phyloP scores from a whole-genome alignment of 1,284 basidiomycete species.

The Cronartium quercuum region DNA sequence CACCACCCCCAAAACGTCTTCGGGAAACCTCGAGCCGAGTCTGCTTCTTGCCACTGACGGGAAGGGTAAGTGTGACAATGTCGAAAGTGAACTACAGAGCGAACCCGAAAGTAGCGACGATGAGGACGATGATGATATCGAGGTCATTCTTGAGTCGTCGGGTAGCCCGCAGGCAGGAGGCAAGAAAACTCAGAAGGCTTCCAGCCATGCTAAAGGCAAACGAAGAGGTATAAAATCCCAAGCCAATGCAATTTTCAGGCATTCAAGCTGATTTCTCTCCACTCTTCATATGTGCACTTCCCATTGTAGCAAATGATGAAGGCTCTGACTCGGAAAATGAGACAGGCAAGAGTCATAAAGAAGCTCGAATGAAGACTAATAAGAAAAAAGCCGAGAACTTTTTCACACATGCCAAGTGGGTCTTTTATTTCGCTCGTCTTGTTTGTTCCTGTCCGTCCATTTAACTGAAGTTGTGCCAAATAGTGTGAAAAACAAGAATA shows the following conservation, averaged over 20 bases:
- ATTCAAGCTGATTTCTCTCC: background rate
- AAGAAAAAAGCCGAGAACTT: slow-evolving; percentile 37
- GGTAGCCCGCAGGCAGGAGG: background rate
- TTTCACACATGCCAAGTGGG: slow-evolving; percentile 35
- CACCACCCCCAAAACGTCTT: background rate
- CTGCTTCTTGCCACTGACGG: background rate
- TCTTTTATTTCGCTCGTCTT: background rate
- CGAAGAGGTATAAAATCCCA: slow-evolving; percentile 16
- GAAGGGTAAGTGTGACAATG: background rate
- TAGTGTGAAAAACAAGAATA: background rate
- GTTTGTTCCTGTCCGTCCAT: background rate
- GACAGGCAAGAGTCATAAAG: background rate
- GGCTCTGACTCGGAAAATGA: background rate
- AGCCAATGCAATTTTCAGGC: background rate
- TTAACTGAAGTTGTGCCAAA: background rate
- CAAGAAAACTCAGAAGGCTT: background rate
- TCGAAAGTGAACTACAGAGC: background rate
- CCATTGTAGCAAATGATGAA: background rate
- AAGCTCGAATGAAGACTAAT: slow-evolving; percentile 36
- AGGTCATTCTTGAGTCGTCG: background rate
- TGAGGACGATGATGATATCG: slow-evolving; percentile 18
- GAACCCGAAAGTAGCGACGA: background rate
- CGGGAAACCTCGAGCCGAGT: background rate
- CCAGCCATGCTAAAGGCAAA: slow-evolving; percentile 7
- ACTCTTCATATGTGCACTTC: no score